Evolutionary conservation across 192 early-diverging fungal genomes (phyloP), one percentile per base, ranked within the genome.

Genomic region (Coemansia sp.): DNA sequence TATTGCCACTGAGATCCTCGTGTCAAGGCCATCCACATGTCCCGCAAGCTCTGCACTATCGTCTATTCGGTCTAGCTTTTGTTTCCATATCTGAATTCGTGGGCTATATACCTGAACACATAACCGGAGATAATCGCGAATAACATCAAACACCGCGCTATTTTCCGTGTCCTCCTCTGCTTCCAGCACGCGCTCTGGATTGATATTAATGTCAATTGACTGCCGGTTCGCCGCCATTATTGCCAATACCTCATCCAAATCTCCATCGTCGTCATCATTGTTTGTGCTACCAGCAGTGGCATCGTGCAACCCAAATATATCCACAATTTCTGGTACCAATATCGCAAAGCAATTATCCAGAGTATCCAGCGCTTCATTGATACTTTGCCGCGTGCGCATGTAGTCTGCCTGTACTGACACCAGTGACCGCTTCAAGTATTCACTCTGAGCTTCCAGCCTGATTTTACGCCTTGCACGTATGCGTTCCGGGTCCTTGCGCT

Each of bases 151-250:
- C 8, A 79, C 64, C 14, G 58, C 67, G 15, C 42, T 42, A 40
- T 88, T 90, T 0, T 84, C 84, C 1, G 69, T 69, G 0, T 82
- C 72, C 38, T 90, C 89, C 14, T 72, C 51, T 4, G 86, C 61
- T 5, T 84, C 84, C 25, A 85, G 69, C 1, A 78, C 64, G 5
- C 82, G 68, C 8, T 79, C 74, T 19, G 82, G 76, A 6, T 84
- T 69, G 22, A 90, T 47, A 47, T 78, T 62, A 58, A 89, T 73
- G n/a, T 82, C 77, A 34, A 90, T 72, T 19, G 67, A 73, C 34
- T 88, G 87, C 2, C 86, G 82, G 55, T 81, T 83, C 10, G 85
- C 84, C 2, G 85, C 87, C 64, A 90, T 83, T 14, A 86, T 85
- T 17, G 85, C 74, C 14, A 83, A 62, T 2, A 81, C 67, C 34